These are phyloP conservation scores for Mortierella sp. DNA, from an alignment of 371 early-diverging fungal species.

Conservation along the genomic window DNA sequence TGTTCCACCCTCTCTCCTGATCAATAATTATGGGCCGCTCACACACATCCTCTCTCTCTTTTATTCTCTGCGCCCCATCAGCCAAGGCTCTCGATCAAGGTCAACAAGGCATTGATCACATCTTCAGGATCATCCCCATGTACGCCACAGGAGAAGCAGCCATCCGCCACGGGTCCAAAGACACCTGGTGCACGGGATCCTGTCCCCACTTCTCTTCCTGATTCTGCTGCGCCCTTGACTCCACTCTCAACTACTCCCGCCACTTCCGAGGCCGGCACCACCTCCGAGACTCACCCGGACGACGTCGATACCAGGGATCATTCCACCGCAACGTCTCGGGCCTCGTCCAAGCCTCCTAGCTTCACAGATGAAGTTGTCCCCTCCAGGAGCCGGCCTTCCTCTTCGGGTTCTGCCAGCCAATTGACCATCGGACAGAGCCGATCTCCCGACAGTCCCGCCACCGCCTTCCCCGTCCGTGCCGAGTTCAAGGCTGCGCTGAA, in stretches of 20 bases:
- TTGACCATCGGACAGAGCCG: no score
- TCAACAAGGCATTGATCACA: constrained; percentile 28
- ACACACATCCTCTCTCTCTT: no score
- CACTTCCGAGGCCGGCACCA: neutral
- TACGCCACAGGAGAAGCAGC: constrained; percentile 4
- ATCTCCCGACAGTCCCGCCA: no score
- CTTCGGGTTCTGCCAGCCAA: no score
- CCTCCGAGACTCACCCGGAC: no score
- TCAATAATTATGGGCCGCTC: no score
- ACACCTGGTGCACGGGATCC: no score
- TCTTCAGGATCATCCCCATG: constrained; percentile 2
- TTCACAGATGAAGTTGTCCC: no score
- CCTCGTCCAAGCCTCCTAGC: no score
- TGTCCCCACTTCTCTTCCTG: neutral
- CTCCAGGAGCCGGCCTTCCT: no score
- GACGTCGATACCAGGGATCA: no score
- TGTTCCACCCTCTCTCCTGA: neutral
- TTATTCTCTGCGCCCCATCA: constrained; percentile 20
- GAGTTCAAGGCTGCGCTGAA: constrained; percentile 32
- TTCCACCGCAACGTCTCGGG: no score
- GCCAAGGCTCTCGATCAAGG: constrained; percentile 58
- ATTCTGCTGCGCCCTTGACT: neutral
- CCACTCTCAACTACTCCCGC: constrained; percentile 6
- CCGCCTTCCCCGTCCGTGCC: constrained; percentile 21
- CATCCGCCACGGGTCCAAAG: neutral